These are phyloP conservation scores for Cryomyces antarcticus DNA, from an alignment of 495 filamentous ascomycete genomes.

Conservation along the genomic window DNA sequence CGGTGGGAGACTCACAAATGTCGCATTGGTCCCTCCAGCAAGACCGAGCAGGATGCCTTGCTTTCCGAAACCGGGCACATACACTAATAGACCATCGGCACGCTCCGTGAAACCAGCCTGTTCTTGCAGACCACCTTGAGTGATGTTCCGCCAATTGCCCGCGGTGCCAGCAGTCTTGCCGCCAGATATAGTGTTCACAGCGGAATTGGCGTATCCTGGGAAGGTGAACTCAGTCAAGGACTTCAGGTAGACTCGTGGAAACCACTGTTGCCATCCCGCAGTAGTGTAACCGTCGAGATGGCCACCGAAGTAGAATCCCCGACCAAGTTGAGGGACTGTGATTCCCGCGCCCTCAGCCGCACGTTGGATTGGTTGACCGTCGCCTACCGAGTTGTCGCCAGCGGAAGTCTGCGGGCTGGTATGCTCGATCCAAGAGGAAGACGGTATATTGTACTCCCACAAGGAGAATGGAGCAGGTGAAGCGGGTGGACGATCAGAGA, in stretches of 20 bases:
- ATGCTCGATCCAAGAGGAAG: slow-evolving; percentile 39
- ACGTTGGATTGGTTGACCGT: slow-evolving; percentile 32
- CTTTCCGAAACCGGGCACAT: slow-evolving; percentile 51
- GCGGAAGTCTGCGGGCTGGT: slow-evolving; percentile 30
- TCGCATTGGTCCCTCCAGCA: slow-evolving; percentile 41
- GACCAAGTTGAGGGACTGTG: slow-evolving; percentile 41
- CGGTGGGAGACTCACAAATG: slow-evolving; percentile 23
- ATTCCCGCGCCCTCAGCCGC: slow-evolving; percentile 52
- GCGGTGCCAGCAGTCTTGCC: slow-evolving; percentile 29
- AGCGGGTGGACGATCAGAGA: slow-evolving; percentile 34
- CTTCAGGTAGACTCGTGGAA: slow-evolving; percentile 45
- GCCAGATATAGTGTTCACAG: slow-evolving; percentile 27
- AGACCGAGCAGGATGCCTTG: slow-evolving; percentile 50
- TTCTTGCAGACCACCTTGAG: slow-evolving; percentile 43
- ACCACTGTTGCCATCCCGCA: slow-evolving; percentile 41
- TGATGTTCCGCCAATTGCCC: slow-evolving; percentile 49
- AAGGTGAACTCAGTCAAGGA: slow-evolving; percentile 56
- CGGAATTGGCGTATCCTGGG: slow-evolving; percentile 39
- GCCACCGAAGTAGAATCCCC: slow-evolving; percentile 59
- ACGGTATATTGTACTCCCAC: slow-evolving; percentile 45
- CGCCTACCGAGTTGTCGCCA: slow-evolving; percentile 35
- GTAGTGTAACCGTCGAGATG: slow-evolving; percentile 50
- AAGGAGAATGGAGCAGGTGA: slow-evolving; percentile 32
- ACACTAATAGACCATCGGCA: slow-evolving; percentile 48
- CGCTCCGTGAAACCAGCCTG: slow-evolving; percentile 43